Evolutionary conservation across 2,329 filamentous ascomycete genomes (phyloP).

Genomic region (Aspergillus ustus): DNA sequence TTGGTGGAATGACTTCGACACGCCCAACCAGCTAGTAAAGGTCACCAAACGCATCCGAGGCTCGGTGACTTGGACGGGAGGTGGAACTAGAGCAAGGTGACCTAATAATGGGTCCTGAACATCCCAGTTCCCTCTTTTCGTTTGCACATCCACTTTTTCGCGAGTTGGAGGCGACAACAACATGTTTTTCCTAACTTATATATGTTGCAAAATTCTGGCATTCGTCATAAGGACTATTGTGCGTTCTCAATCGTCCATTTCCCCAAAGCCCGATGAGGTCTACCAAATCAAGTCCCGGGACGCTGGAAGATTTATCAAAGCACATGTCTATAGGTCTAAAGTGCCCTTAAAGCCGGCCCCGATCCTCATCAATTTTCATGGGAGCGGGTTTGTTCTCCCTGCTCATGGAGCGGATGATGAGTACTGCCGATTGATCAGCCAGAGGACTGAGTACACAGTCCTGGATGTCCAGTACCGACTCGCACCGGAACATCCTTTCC

Average conservation of each 20-base stretch:
- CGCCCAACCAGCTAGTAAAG: no score
- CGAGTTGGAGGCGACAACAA: background rate
- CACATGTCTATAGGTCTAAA: constrained; percentile 34
- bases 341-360: constrained; percentile 27
- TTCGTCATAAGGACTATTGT: constrained; percentile 23
- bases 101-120: no score
- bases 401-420: constrained; percentile 37
- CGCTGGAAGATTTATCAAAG: constrained; percentile 33
- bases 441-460: constrained; percentile 36
- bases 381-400: constrained; percentile 40
- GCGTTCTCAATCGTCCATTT: background rate
- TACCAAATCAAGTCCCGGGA: constrained; percentile 38
- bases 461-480: constrained; percentile 47
- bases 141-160: background rate
- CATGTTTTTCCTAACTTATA: constrained; percentile 29
- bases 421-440: constrained; percentile 35
- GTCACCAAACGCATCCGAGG: no score
- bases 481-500: constrained; percentile 47
- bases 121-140: background rate
- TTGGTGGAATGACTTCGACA: no score
- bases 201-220: constrained; percentile 29
- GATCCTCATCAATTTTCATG: constrained; percentile 41
- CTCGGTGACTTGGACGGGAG: no score
- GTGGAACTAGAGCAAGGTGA: no score
- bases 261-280: constrained; percentile 30